A percentile compares a stretch with the other conserved stretches of the same genome.
Conservation (phyloP, 305 asterid species). For the Nicotiana rustica region DNA sequence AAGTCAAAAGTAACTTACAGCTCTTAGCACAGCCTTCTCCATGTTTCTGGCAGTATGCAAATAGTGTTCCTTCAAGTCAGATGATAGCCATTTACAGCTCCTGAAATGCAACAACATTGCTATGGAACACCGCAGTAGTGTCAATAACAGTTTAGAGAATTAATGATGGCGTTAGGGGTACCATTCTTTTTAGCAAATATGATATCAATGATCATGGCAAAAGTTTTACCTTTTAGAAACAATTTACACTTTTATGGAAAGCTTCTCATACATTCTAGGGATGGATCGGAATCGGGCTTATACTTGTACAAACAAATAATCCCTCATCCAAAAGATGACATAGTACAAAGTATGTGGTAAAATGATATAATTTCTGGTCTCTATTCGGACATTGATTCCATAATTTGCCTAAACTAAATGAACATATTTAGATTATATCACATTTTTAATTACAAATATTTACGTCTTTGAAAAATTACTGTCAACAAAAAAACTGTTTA, state of each 20-base stretch:
- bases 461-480: not conserved
- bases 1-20: constrained; percentile 61
- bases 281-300: not conserved
- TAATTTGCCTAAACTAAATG: not conserved
- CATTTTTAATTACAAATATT: not conserved
- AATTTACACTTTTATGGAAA: not conserved
- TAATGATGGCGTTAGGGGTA: constrained; percentile 7
- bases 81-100: constrained; percentile 72
- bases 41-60: constrained; percentile 60
- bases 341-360: not conserved
- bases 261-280: not conserved
- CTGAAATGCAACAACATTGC: constrained; percentile 54
- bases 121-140: constrained; percentile 3
- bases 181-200: not conserved
- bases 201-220: not conserved
- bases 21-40: constrained; percentile 76
- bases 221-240: not conserved
- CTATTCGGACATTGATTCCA: not conserved
- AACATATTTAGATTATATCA: not conserved
- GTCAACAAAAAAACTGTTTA: not conserved
- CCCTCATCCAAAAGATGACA: not conserved
- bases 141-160: not conserved
- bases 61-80: constrained; percentile 69
- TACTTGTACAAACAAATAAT: constrained; percentile 15
- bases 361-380: not conserved